These are phyloP conservation scores for Nicotiana paniculata DNA, from an alignment of 257 asterid genomes.

Conservation along the genomic window DNA sequence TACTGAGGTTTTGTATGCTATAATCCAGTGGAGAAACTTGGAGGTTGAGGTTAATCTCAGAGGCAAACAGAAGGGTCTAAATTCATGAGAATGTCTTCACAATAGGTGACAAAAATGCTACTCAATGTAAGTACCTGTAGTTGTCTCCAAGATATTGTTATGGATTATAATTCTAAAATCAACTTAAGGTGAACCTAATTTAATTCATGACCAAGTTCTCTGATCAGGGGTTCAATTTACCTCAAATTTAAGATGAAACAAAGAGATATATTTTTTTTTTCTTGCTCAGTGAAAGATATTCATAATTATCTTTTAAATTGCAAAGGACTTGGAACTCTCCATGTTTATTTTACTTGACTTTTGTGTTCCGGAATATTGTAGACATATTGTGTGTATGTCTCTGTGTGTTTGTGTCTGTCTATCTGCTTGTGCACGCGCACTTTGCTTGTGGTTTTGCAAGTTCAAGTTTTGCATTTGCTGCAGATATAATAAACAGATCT, in stretches of 20 bases:
- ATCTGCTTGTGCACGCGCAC: background rate
- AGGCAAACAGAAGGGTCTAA: background rate
- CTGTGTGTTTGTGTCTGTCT: background rate
- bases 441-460: background rate
- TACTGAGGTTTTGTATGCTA: background rate
- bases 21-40: background rate
- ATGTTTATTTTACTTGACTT: background rate
- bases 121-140: background rate
- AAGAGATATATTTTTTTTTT: background rate
- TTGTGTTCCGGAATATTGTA: background rate
- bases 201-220: background rate
- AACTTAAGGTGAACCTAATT: background rate
- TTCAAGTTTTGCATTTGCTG: background rate
- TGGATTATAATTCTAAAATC: background rate
- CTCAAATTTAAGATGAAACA: background rate
- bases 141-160: background rate
- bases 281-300: background rate
- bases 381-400: background rate
- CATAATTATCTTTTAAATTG: background rate
- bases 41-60: background rate
- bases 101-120: background rate
- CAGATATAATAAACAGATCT: background rate
- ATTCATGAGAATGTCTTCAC: background rate
- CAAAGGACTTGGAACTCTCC: background rate
- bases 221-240: background rate